Conservation (phyloP, 2,329 filamentous ascomycete genomes). For the Claviceps citrina region DNA sequence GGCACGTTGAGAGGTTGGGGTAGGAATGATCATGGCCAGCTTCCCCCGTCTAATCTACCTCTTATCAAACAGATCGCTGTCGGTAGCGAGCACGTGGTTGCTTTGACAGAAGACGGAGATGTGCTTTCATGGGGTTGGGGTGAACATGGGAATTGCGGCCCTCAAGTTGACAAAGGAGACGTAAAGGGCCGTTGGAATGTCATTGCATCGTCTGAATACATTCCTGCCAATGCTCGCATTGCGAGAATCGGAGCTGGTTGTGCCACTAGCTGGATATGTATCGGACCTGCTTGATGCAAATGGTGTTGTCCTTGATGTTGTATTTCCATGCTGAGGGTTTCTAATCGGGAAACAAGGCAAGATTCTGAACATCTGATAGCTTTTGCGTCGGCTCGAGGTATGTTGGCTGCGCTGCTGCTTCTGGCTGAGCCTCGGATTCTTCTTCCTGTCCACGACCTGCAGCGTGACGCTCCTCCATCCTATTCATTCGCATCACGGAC, state of each 20-base stretch:
- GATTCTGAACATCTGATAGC: constrained; percentile 47
- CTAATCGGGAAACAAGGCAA: constrained; percentile 28
- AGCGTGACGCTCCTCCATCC: constrained; percentile 16
- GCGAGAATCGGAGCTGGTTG: constrained; percentile 64
- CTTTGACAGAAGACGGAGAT: constrained; percentile 45
- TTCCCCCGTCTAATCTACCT: constrained; percentile 49
- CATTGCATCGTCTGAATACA: constrained; percentile 42
- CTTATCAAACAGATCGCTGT: constrained; percentile 49
- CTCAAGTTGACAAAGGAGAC: constrained; percentile 45
- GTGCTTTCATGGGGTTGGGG: constrained; percentile 91
- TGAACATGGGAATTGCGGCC: constrained; percentile 92
- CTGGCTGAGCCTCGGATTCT: constrained; percentile 8
- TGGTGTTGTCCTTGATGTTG: background rate
- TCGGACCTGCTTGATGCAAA: constrained; percentile 14
- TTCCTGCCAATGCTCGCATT: constrained; percentile 37
- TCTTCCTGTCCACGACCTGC: constrained; percentile 10
- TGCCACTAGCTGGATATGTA: constrained; percentile 70
- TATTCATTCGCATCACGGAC: constrained; percentile 28
- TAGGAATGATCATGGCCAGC: constrained; percentile 69
- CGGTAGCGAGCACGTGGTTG: constrained; percentile 83
- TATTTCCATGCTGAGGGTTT: background rate
- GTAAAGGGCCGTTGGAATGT: constrained; percentile 55
- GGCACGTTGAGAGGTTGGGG: constrained; percentile 60
- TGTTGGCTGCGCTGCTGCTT: constrained; percentile 14
- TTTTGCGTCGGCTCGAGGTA: constrained; percentile 57